Conservation (phyloP, 164 flowering plant genomes). For the Vitis labrusca region DNA sequence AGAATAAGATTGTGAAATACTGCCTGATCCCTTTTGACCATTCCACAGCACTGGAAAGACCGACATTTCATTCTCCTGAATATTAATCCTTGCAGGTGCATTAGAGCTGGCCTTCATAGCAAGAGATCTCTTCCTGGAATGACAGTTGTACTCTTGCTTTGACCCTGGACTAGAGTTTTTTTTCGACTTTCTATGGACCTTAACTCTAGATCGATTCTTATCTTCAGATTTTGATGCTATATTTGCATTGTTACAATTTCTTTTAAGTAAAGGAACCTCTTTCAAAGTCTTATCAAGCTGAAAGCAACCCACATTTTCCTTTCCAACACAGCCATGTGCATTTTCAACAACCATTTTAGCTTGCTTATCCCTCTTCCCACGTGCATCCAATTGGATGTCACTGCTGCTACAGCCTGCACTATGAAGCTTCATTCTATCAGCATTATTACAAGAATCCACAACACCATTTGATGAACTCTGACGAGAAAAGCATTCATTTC, state of each 20-base stretch:
- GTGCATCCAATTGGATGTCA: slow-evolving; percentile 11
- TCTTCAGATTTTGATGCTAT: slow-evolving; percentile 25
- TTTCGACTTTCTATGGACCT: slow-evolving; percentile 25
- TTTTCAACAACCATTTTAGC: slow-evolving; percentile 20
- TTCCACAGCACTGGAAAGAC: slow-evolving; percentile 14
- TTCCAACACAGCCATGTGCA: slow-evolving; percentile 31
- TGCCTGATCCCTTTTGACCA: slow-evolving; percentile 10
- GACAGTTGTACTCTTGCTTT: slow-evolving; percentile 25
- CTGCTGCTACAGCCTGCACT: slow-evolving; percentile 20
- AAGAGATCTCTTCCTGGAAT: slow-evolving; percentile 25
- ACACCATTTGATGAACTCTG: slow-evolving; percentile 10
- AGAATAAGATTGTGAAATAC: slow-evolving; percentile 17
- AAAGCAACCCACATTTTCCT: slow-evolving; percentile 29
- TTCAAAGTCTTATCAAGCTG: slow-evolving; percentile 21
- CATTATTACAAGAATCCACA: slow-evolving; percentile 14
- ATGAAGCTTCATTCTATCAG: slow-evolving; percentile 13
- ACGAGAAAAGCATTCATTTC: slow-evolving; percentile 6
- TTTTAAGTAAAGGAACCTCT: slow-evolving; percentile 21
- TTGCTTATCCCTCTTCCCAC: slow-evolving; percentile 34
- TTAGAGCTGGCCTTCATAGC: slow-evolving; percentile 20
- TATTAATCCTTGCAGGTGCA: slow-evolving; percentile 13
- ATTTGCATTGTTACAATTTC: slow-evolving; percentile 16
- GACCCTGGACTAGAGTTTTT: slow-evolving; percentile 19
- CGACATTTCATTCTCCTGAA: slow-evolving; percentile 17
- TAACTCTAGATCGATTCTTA: slow-evolving; percentile 17